Conservation (phyloP, 2,329 filamentous ascomycete genomes). For the Aotearoamyces nothofagi region DNA sequence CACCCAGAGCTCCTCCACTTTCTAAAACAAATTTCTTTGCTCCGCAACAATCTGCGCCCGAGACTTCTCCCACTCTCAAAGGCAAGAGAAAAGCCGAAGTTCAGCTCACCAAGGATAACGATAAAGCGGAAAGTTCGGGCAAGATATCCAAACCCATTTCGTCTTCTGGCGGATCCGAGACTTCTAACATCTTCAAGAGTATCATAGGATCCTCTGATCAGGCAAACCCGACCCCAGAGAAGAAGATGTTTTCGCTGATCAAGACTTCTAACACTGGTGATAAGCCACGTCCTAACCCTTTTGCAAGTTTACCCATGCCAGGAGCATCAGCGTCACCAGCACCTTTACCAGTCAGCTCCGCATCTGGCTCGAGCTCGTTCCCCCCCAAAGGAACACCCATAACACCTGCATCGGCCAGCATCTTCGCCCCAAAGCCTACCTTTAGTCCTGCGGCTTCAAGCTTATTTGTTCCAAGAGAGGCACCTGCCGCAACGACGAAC, state of each 20-base stretch:
- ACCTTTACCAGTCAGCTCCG: no score
- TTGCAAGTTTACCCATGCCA: conserved; percentile 11
- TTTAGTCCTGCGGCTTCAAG: conserved; percentile 1
- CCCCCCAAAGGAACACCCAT: no score
- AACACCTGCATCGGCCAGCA: background rate
- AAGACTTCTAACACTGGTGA: conserved; percentile 6
- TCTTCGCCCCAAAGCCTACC: conserved; percentile 1
- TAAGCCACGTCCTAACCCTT: conserved; percentile 14
- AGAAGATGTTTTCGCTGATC: conserved; percentile 8
- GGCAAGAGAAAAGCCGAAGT: conserved; percentile 18
- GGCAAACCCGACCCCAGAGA: conserved; percentile 9
- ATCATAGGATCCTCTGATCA: conserved; percentile 11
- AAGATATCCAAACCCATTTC: no score
- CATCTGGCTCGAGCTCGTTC: no score
- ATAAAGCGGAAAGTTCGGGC: no score
- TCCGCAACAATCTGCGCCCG: conserved; percentile 3
- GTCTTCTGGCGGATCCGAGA: conserved; percentile 14
- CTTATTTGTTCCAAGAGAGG: conserved; percentile 1
- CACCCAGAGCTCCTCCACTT: conserved; percentile 2
- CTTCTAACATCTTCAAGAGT: conserved; percentile 17
- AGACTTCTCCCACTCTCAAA: conserved; percentile 8
- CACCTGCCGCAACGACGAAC: background rate
- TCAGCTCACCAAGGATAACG: conserved; percentile 13
- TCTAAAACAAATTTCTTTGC: conserved; percentile 1
- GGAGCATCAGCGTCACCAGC: conserved; percentile 6